Evolutionary conservation across 1,284 basidiomycete genomes (phyloP), one percentile per base, ranked within the genome.

Genomic region (Melampsora larici-populina): DNA sequence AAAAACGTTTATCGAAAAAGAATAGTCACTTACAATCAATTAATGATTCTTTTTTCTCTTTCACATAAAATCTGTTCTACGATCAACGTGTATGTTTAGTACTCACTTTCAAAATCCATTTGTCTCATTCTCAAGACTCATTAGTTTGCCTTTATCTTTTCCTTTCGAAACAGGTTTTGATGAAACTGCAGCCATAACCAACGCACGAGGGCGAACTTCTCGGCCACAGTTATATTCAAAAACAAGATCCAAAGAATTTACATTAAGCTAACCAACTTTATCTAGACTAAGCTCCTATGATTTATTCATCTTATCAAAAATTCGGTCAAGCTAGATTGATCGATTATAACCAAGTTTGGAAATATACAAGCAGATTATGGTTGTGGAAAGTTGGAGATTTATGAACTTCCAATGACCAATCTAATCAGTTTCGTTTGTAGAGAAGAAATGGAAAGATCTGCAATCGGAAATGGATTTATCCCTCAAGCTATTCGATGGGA

Each of bases 261-360:
- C 31, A 77, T 43, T 55, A 77, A 48, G 24, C 66, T 48, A 58
- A 69, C 48, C 49, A 77, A 36, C 1, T 48, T 8, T 77, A 64
- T 64, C 8, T 29, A 4, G 58, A 58, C 8, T 55, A 77, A 8
- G 18, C 66, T 9, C 36, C 55, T 24, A 31, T 60, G 40, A 33
- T 60, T 0, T 77, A 67, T 33, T 49, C 46, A 33, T 11, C 36
- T 6, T 69, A 48, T 43, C 51, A 77, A 69, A 24, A 33, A 2
- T 18, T 69, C 26, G 74, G 69, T 33, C n/a, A 62, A 2, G n/a
- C 65, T 31, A 55, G 74, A 24, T 48, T 77, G 1, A 18, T 70
- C 68, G 24, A 69, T 51, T 17, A 33, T 77, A 5, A 63, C 66
- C 26, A 58, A 69, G 26, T 70, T 69, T 33, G 55, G 69, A 64